Conservation (phyloP, 2,329 filamentous ascomycete species). For the Diaporthe sp. region DNA sequence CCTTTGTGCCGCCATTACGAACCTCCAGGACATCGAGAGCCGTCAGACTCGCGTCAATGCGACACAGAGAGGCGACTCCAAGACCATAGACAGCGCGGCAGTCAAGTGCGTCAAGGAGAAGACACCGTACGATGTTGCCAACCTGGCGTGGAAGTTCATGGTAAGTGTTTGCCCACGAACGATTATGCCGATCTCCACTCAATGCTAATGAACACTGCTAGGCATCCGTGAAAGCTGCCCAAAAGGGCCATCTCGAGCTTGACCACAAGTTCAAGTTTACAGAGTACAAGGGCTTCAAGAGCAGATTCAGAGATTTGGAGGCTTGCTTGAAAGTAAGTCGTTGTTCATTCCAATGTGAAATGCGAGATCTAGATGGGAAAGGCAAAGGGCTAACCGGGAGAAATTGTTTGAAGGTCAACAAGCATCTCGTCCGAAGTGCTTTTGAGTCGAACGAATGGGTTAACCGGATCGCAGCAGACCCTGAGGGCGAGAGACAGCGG, state of each 20-base stretch:
- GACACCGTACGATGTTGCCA: not conserved
- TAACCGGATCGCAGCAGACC: not conserved
- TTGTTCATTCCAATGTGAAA: not conserved
- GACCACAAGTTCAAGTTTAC: not conserved
- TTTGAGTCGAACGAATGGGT: not conserved
- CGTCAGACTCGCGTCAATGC: not conserved
- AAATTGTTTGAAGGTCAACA: not conserved
- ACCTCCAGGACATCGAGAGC: not conserved
- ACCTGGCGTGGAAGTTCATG: not conserved
- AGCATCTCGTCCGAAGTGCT: not conserved
- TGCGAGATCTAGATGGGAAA: not conserved
- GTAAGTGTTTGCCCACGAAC: not conserved
- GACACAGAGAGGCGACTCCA: not conserved
- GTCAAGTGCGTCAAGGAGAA: not conserved
- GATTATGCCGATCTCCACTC: not conserved
- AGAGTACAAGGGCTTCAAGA: not conserved
- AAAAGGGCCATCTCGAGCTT: not conserved
- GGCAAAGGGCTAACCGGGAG: not conserved
- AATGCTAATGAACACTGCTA: not conserved
- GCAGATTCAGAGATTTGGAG: not conserved
- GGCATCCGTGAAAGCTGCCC: not conserved
- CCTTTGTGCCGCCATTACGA: not conserved
- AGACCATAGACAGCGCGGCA: not conserved
- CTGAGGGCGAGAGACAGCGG: not conserved
- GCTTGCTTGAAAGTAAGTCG: not conserved